These are phyloP conservation scores for Pontederia crassipes DNA, from an alignment of 176 grass and related monocot genomes.

Conservation along the genomic window DNA sequence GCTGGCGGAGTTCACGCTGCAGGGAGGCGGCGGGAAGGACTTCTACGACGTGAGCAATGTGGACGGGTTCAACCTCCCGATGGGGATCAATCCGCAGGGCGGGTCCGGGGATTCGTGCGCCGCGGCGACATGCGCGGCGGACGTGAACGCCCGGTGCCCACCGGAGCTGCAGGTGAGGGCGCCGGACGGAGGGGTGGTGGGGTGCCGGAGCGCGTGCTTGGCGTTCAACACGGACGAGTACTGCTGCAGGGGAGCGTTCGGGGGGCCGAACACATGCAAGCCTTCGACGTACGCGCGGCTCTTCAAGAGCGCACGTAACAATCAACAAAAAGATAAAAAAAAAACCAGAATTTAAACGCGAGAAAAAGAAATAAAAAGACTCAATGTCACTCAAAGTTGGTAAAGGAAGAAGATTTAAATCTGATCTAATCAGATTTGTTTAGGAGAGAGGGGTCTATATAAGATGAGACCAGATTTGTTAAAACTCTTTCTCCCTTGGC, in stretches of 20 bases:
- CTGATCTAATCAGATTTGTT: too few relatives aligned
- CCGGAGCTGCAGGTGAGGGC: conserved; percentile 16
- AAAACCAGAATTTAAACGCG: too few relatives aligned
- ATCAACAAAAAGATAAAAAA: too few relatives aligned
- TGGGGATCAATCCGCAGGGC: conserved; percentile 21
- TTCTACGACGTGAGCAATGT: conserved; percentile 28
- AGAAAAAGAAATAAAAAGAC: too few relatives aligned
- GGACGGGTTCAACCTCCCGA: conserved; percentile 54
- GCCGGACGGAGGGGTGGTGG: conserved; percentile 14
- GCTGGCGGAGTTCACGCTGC: conserved; percentile 45
- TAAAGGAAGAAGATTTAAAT: too few relatives aligned
- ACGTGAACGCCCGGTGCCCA: conserved; percentile 43
- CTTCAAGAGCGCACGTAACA: conserved; percentile 50
- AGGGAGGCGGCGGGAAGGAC: conserved; percentile 17
- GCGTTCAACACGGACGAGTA: conserved; percentile 36
- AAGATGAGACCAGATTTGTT: too few relatives aligned
- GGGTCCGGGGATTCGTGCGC: not conserved
- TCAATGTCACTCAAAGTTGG: too few relatives aligned
- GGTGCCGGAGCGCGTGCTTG: conserved; percentile 59
- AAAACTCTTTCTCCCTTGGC: too few relatives aligned
- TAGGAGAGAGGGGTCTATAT: too few relatives aligned
- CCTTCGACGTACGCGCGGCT: conserved; percentile 28
- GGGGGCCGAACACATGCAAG: conserved; percentile 23
- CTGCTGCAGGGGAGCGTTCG: conserved; percentile 43
- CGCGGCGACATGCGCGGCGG: conserved; percentile 16